These are phyloP conservation scores for Candida neerlandica DNA, from an alignment of 1,139 yeast species.

Conservation along the genomic window DNA sequence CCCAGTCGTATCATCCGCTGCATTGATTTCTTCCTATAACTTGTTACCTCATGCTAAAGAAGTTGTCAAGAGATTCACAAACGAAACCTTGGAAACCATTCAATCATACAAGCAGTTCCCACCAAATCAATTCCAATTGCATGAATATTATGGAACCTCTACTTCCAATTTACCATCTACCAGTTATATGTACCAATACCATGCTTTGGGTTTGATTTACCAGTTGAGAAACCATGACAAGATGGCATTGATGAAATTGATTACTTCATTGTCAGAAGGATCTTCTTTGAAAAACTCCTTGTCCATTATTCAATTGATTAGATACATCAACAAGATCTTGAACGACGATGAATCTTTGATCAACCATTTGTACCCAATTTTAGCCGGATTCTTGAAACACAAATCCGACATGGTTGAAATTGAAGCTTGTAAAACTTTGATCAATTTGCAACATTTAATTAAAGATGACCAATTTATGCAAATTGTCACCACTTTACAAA, in stretches of 20 bases:
- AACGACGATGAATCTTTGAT: constrained; percentile 57
- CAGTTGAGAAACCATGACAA: constrained; percentile 88
- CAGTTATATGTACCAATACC: constrained; percentile 89
- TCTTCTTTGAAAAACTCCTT: constrained; percentile 67
- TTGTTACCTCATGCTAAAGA: constrained; percentile 87
- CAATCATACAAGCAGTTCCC: constrained; percentile 71
- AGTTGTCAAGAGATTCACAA: constrained; percentile 89
- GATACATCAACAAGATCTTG: constrained; percentile 75
- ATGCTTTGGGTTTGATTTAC: constrained; percentile 89
- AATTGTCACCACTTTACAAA: constrained; percentile 74
- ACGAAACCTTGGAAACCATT: constrained; percentile 90
- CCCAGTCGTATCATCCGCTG: constrained; percentile 89
- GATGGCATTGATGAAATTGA: constrained; percentile 90
- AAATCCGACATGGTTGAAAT: constrained; percentile 89
- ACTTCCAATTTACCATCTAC: constrained; percentile 60
- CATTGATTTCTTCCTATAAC: constrained; percentile 88
- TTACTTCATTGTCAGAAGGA: constrained; percentile 73
- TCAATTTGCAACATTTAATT: constrained; percentile 60
- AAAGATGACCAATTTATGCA: constrained; percentile 62
- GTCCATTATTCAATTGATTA: constrained; percentile 83
- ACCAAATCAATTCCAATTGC: constrained; percentile 52
- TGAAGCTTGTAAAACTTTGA: constrained; percentile 88
- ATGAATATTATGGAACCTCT: constrained; percentile 55
- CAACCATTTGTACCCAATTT: constrained; percentile 61
- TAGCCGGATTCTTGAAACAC: constrained; percentile 73